These are phyloP conservation scores for Candida sakaeoensis DNA, from an alignment of 805 yeast genomes.

Conservation along the genomic window DNA sequence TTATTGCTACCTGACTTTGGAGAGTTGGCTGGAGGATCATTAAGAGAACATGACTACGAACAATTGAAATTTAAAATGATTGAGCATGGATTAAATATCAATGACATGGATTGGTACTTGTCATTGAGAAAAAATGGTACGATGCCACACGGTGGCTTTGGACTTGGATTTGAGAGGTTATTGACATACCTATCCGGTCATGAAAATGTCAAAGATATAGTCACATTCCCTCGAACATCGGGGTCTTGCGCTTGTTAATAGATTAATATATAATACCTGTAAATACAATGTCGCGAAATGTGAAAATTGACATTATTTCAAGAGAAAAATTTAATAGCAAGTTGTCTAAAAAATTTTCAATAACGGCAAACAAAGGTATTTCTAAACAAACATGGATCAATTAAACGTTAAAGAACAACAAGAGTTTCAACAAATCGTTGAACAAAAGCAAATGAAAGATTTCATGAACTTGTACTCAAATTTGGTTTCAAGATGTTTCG, in stretches of 20 bases:
- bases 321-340: not conserved
- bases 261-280: not conserved
- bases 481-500: slow-evolving; percentile 94
- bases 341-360: slow-evolving; percentile 2
- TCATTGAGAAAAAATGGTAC: slow-evolving; percentile 71
- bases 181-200: slow-evolving; percentile 68
- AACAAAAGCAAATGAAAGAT: slow-evolving; percentile 97
- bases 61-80: slow-evolving; percentile 48
- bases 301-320: not conserved
- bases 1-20: slow-evolving; percentile 87
- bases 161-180: slow-evolving; percentile 89
- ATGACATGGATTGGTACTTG: slow-evolving; percentile 75
- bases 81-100: slow-evolving; percentile 52
- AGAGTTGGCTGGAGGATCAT: slow-evolving; percentile 90
- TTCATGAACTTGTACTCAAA: slow-evolving; percentile 96
- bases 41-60: slow-evolving; percentile 71
- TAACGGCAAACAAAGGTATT: slow-evolving; percentile 6
- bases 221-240: slow-evolving; percentile 80
- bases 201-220: slow-evolving; percentile 80
- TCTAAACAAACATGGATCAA: slow-evolving; percentile 71
- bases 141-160: slow-evolving; percentile 96
- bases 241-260: slow-evolving; percentile 29
- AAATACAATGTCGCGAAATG: not conserved
- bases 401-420: slow-evolving; percentile 94
- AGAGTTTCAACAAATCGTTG: slow-evolving; percentile 91